Base-by-base conservation (phyloP, 805 yeast species). In the Kockiozyma suomiensis region DNA sequence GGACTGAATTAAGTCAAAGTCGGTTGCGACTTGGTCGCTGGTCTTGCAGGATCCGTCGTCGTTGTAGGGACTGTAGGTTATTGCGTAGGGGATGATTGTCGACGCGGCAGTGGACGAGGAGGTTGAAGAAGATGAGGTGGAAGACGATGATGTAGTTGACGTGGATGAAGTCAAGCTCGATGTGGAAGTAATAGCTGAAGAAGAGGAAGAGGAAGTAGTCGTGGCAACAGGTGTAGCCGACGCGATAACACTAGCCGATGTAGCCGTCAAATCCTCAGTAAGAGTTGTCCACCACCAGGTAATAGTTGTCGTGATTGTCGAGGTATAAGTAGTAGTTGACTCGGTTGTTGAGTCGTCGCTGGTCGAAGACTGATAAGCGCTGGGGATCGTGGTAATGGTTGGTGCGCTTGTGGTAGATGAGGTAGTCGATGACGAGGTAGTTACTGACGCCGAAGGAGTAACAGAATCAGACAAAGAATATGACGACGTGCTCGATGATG, bases 1-100 rank as follows among this genome's bases (percentile, higher is more conserved):
- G 54, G 81, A 72, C 28, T 74, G 70, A 68, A 92, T 88, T 59
- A 76, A 69, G 26, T 76, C 67, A 58, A 92, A 77, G 73, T 92
- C 97, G 25, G 75, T 64, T 46, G 73, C 59, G 46, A 92, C 88
- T n/a, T 81, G 70, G 58, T 69, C 75, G 47, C 79, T 74, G 61
- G 76, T 78, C 71, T 90, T 92, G 77, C 97, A 92, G 2, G 82
- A 62, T 79, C 82, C 71, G 37, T 53, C 58, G 58, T 58, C 46
- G 32, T 85, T 82, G 77, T 90, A 92, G 43, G 97, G 97, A 47
- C 71, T 67, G 68, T 75, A 75, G 6, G 62, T 58, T 13, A 58
- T 30, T 8, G 54, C 62, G 32, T 41, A 50, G 3, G 66, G 57
- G 35, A 56, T 42, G 19, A 59, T 54, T 10, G 66, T 26, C 4